Percentiles rank a stretch among this genome's conserved stretches.
Conservation (phyloP, 2,329 filamentous ascomycete species). For the Mycocentrospora acerina region DNA sequence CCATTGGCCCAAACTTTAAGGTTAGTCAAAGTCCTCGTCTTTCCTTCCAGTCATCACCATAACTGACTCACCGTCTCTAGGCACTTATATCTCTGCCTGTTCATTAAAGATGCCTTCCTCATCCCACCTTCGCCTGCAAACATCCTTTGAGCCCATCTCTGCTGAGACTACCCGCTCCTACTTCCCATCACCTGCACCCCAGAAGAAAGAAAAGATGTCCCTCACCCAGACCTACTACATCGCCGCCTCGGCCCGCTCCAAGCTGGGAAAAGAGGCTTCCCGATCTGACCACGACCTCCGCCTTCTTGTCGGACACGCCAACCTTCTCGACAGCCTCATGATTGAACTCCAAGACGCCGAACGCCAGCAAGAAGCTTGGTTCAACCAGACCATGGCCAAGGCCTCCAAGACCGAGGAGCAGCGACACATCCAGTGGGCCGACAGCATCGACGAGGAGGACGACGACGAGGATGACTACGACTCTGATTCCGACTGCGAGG, state of each 20-base stretch:
- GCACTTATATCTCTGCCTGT: constrained; percentile 34
- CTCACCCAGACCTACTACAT: constrained; percentile 98
- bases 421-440: constrained; percentile 84
- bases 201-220: constrained; percentile 83
- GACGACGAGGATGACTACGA: constrained; percentile 58
- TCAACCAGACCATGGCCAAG: constrained; percentile 89
- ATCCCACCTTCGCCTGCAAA: constrained; percentile 50
- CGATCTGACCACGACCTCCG: constrained; percentile 92
- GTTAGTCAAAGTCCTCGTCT: constrained; percentile 31
- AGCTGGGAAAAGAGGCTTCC: constrained; percentile 91
- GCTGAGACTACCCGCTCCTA: constrained; percentile 48
- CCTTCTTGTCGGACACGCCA: constrained; percentile 94
- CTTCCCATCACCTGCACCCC: constrained; percentile 46
- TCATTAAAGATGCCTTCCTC: constrained; percentile 49
- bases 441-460: constrained; percentile 73
- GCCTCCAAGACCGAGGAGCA: constrained; percentile 63
- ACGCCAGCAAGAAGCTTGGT: constrained; percentile 94
- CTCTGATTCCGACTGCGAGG: constrained; percentile 57
- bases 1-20: constrained; percentile 35
- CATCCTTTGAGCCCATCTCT: constrained; percentile 48
- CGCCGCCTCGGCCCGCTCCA: constrained; percentile 91
- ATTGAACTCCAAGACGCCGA: constrained; percentile 87
- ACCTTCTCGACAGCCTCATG: constrained; percentile 96
- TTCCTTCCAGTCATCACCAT: constrained; percentile 42
- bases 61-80: constrained; percentile 53